Evolutionary conservation across 805 yeast species (phyloP).

Genomic region (Lipomyces starkeyi): DNA sequence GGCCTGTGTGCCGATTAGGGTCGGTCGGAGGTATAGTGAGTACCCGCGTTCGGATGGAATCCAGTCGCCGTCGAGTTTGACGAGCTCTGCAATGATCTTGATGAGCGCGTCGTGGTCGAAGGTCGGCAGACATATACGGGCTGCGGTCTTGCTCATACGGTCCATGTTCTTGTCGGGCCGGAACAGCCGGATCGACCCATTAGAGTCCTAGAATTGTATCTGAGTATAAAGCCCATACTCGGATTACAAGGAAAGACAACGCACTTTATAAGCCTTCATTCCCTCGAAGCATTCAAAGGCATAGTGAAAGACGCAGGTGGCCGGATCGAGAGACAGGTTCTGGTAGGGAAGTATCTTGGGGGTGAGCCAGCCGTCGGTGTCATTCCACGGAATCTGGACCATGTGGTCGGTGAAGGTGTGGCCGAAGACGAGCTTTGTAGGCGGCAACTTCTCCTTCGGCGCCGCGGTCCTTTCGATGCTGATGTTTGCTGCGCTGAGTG

Average conservation of each 20-base stretch:
- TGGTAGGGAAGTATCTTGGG: slow-evolving; percentile 90
- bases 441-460: slow-evolving; percentile 63
- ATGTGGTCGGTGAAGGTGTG: slow-evolving; percentile 83
- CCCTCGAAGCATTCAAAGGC: slow-evolving; percentile 97
- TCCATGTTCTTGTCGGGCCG: slow-evolving; percentile 91
- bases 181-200: slow-evolving; percentile 78
- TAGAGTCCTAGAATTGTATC: slow-evolving; percentile 48
- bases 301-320: slow-evolving; percentile 89
- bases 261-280: slow-evolving; percentile 75
- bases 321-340: slow-evolving; percentile 77
- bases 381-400: slow-evolving; percentile 84
- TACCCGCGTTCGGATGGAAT: slow-evolving; percentile 88
- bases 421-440: slow-evolving; percentile 72
- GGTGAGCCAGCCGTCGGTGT: slow-evolving; percentile 79
- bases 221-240: neutral
- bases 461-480: slow-evolving; percentile 53
- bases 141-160: slow-evolving; percentile 88
- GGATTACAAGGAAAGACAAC: neutral
- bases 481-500: slow-evolving; percentile 56
- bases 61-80: slow-evolving; percentile 73
- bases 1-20: slow-evolving; percentile 89
- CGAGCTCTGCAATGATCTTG: slow-evolving; percentile 75
- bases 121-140: slow-evolving; percentile 84
- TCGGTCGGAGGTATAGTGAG: slow-evolving; percentile 92
- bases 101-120: slow-evolving; percentile 80